Percentiles rank a stretch among this genome's conserved stretches.
Evolutionary conservation across 257 asterid genomes (phyloP).

Genomic region (Primulina eburnea): DNA sequence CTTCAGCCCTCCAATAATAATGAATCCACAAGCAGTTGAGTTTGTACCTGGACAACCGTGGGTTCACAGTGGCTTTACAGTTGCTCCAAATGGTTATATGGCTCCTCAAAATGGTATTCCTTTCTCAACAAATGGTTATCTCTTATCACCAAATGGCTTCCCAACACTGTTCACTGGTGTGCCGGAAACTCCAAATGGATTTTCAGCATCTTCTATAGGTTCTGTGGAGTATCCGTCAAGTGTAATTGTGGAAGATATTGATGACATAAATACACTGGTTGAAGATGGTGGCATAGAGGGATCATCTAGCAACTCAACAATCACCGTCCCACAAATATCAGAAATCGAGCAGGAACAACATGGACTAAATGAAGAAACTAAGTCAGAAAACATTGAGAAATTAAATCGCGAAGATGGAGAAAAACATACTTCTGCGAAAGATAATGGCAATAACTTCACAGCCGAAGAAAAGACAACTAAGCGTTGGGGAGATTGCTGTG

Average conservation of each 20-base stretch:
- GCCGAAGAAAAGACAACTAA: slow-evolving; percentile 46
- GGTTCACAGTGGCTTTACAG: slow-evolving; percentile 61
- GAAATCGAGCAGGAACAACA: slow-evolving; percentile 27
- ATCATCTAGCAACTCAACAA: slow-evolving; percentile 23
- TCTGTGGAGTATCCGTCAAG: slow-evolving; percentile 44
- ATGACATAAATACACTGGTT: slow-evolving; percentile 21
- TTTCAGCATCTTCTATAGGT: slow-evolving; percentile 33
- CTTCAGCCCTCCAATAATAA: slow-evolving; percentile 44
- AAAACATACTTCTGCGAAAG: slow-evolving; percentile 32
- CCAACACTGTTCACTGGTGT: slow-evolving; percentile 5
- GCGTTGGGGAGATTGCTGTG: slow-evolving; percentile 82
- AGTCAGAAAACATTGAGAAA: slow-evolving; percentile 33
- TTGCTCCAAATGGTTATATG: slow-evolving; percentile 60
- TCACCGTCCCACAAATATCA: slow-evolving; percentile 18
- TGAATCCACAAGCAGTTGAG: slow-evolving; percentile 86
- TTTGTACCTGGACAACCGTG: slow-evolving; percentile 73
- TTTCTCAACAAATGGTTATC: slow-evolving; percentile 37
- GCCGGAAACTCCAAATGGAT: slow-evolving; percentile 34
- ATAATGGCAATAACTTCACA: slow-evolving; percentile 22
- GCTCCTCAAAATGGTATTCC: slow-evolving; percentile 45
- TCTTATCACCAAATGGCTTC: slow-evolving; percentile 39
- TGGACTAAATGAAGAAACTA: slow-evolving; percentile 33
- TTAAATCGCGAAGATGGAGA: slow-evolving; percentile 30
- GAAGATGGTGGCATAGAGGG: slow-evolving; percentile 33
- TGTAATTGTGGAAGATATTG: slow-evolving; percentile 32